Conservation (phyloP, 2,329 filamentous ascomycete species). For the Macrophomina tecta region DNA sequence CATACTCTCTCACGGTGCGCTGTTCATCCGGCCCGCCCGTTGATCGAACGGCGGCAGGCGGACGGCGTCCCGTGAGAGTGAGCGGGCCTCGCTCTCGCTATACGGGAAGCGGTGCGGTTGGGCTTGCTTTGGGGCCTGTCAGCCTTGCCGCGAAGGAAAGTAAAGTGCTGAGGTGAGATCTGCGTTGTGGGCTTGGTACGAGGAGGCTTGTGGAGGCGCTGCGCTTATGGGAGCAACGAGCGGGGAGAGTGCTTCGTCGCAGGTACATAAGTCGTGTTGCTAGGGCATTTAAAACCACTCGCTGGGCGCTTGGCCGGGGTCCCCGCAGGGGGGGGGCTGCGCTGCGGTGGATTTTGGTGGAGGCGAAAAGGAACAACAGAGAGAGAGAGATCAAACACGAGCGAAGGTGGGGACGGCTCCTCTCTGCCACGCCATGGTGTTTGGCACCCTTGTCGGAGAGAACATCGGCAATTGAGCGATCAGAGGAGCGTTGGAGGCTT, state of each 20-base stretch:
- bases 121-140: slow-evolving; percentile 4
- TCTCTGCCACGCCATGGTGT: neutral
- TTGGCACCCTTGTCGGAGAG: neutral
- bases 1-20: neutral
- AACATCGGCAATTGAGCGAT: neutral
- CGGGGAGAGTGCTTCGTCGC: neutral
- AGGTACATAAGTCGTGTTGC: slow-evolving; percentile 1
- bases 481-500: neutral
- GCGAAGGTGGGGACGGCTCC: neutral
- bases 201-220: neutral
- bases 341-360: neutral
- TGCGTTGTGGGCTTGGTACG: slow-evolving; percentile 13
- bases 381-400: slow-evolving; percentile 7
- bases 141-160: slow-evolving; percentile 18
- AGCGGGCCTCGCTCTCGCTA: neutral
- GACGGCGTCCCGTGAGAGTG: neutral
- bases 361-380: neutral
- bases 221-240: slow-evolving; percentile 20
- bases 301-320: neutral
- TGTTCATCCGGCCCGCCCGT: neutral
- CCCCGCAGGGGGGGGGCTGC: neutral
- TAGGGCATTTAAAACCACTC: neutral
- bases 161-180: slow-evolving; percentile 24
- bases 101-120: neutral
- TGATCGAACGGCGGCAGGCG: neutral